A percentile compares a stretch with the other conserved stretches of the same genome.
These are phyloP conservation scores for Aegilops umbellulata DNA, from an alignment of 176 grass and related monocot genomes.

Conservation along the genomic window DNA sequence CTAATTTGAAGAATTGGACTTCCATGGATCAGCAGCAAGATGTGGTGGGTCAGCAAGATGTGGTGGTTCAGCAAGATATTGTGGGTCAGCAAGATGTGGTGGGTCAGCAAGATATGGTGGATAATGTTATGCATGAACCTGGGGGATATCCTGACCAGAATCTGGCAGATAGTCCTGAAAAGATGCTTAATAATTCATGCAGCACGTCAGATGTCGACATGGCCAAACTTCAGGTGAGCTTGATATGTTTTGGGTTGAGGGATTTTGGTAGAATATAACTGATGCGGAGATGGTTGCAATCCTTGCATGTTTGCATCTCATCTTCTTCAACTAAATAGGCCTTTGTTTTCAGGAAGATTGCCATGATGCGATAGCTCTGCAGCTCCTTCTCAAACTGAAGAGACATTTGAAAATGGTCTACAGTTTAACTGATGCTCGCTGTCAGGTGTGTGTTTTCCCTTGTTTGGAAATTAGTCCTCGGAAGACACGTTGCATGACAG, in stretches of 20 bases:
- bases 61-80: neutral
- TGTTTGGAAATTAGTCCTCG: constrained; percentile 19
- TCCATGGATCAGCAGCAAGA: constrained; percentile 61
- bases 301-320: neutral
- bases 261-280: constrained; percentile 17
- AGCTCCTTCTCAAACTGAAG: constrained; percentile 93
- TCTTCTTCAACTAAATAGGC: constrained; percentile 19
- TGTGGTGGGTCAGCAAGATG: constrained; percentile 24
- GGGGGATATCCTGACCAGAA: constrained; percentile 37
- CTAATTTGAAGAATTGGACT: constrained; percentile 92
- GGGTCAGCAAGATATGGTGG: constrained; percentile 4
- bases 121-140: constrained; percentile 46
- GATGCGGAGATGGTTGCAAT: neutral
- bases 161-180: constrained; percentile 34
- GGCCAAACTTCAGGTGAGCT: constrained; percentile 70
- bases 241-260: neutral
- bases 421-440: constrained; percentile 78
- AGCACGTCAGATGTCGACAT: constrained; percentile 53
- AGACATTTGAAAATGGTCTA: constrained; percentile 94
- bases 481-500: constrained; percentile 15
- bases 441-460: constrained; percentile 58
- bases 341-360: constrained; percentile 78
- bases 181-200: constrained; percentile 45
- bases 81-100: constrained; percentile 23
- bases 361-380: constrained; percentile 77